A percentile compares a stretch with the other conserved stretches of the same genome.
These are phyloP conservation scores for Chaetoceros tenuissimus DNA, from an alignment of 108 stramenopile species.

Conservation along the genomic window DNA sequence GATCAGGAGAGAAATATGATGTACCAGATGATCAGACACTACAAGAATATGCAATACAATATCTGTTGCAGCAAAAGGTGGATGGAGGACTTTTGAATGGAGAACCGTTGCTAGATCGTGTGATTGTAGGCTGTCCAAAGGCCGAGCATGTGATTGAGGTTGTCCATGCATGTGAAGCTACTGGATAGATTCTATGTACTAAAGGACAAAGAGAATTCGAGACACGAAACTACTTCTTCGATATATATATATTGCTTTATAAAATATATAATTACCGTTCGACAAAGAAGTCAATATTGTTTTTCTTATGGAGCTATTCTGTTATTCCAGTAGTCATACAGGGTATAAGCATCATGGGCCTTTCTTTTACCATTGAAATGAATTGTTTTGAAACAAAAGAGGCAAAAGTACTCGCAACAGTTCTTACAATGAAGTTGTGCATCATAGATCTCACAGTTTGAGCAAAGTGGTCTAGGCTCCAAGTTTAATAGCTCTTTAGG, in stretches of 20 bases:
- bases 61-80: conserved; percentile 28
- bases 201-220: too few species aligned
- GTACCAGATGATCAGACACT: conserved; percentile 47
- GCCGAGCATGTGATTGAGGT: neutral
- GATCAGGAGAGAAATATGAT: conserved; percentile 33
- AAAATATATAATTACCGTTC: too few species aligned
- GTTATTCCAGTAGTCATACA: too few species aligned
- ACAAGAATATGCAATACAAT: conserved; percentile 64
- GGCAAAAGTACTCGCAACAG: conserved; percentile 53
- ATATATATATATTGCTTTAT: too few species aligned
- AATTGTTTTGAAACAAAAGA: conserved; percentile 11
- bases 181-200: too few species aligned
- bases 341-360: neutral
- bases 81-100: neutral
- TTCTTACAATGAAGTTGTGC: conserved; percentile 39
- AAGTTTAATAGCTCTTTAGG: conserved; percentile 58
- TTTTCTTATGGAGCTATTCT: too few species aligned
- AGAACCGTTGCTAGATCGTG: neutral
- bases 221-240: too few species aligned
- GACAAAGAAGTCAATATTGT: too few species aligned
- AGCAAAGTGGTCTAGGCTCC: conserved; percentile 37
- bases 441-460: conserved; percentile 40
- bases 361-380: neutral
- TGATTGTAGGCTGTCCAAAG: neutral
- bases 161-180: neutral